phyloP scores from a whole-genome alignment of 805 yeast genomes.

The Metschnikowia gelsemii region DNA sequence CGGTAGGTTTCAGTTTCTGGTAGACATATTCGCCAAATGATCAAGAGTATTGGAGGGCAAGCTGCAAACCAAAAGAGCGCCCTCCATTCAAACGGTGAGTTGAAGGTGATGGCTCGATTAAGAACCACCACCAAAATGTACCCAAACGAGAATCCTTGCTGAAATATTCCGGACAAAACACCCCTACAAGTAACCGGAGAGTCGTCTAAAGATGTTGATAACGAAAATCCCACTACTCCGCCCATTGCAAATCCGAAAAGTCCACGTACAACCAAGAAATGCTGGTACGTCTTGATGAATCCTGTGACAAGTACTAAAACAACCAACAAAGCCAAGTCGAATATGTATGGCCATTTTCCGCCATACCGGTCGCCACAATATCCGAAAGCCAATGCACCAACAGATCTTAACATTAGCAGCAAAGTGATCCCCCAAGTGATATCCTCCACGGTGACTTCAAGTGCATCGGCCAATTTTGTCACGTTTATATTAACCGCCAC shows the following conservation, averaged over 20 bases:
- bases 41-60: constrained; percentile 61
- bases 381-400: constrained; percentile 64
- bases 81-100: constrained; percentile 58
- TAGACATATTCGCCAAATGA: constrained; percentile 51
- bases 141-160: constrained; percentile 78
- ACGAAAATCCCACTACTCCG: constrained; percentile 63
- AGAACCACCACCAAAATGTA: constrained; percentile 64
- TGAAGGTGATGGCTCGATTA: constrained; percentile 53
- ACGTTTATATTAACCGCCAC: constrained; percentile 57
- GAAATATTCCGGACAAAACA: constrained; percentile 65
- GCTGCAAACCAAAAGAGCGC: constrained; percentile 68
- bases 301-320: constrained; percentile 63
- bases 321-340: constrained; percentile 46
- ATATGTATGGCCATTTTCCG: constrained; percentile 55
- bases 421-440: constrained; percentile 71
- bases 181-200: constrained; percentile 59
- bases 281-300: constrained; percentile 53
- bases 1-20: constrained; percentile 63
- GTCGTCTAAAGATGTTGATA: constrained; percentile 67
- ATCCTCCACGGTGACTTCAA: constrained; percentile 48
- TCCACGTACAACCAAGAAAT: constrained; percentile 62
- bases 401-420: constrained; percentile 65
- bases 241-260: constrained; percentile 73
- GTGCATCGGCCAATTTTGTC: constrained; percentile 46
- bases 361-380: constrained; percentile 59